phyloP scores from a whole-genome alignment of 108 stramenopile genomes.

The Skeletonema costatum region DNA sequence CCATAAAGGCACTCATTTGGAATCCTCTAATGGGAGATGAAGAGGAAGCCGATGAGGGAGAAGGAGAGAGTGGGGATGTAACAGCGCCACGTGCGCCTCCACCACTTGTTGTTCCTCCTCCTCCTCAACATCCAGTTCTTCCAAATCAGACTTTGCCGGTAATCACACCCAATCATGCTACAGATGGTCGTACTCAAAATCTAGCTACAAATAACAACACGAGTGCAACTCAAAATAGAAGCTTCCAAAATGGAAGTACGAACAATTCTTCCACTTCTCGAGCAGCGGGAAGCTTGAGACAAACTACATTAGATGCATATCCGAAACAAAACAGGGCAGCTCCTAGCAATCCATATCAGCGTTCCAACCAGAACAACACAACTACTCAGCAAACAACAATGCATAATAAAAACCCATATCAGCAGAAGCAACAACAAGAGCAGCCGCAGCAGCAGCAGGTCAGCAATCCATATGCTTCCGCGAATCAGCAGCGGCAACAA shows the following conservation, averaged over 20 bases:
- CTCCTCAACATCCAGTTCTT: background rate
- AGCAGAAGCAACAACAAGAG: constrained; percentile 10
- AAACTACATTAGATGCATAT: constrained; percentile 8
- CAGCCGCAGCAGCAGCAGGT: background rate
- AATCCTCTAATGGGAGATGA: constrained; percentile 43
- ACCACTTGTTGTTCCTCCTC: background rate
- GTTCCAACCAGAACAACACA: background rate
- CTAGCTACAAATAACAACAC: background rate
- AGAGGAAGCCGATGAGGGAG: constrained; percentile 47
- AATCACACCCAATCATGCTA: constrained; percentile 17
- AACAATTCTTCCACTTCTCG: background rate
- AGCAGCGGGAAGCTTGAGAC: background rate
- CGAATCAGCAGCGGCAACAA: background rate
- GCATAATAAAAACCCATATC: background rate
- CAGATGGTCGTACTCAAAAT: background rate
- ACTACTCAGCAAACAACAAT: background rate
- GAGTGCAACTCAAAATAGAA: background rate
- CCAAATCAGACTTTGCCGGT: constrained; percentile 10
- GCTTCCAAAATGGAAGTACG: background rate
- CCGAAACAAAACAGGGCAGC: background rate
- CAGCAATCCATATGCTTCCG: constrained; percentile 26
- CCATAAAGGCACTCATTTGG: constrained; percentile 76
- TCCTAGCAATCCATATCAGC: constrained; percentile 9
- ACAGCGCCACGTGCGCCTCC: constrained; percentile 8
- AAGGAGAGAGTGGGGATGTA: constrained; percentile 49